These are phyloP conservation scores for Microbotryum silenes-acaulis DNA, from an alignment of 1,284 basidiomycete species.

Conservation along the genomic window DNA sequence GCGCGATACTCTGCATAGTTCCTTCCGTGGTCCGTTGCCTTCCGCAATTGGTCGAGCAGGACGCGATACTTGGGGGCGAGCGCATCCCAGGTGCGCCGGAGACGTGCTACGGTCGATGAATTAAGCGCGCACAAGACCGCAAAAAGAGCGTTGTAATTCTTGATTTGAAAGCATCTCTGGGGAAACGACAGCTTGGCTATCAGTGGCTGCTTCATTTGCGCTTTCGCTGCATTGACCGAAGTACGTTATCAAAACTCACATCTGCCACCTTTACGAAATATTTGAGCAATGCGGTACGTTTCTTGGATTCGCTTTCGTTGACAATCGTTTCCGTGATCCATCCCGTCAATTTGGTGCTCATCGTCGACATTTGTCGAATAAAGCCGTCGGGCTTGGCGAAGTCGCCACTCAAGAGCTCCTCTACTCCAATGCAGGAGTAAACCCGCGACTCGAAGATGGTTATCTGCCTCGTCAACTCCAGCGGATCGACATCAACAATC, in stretches of 20 bases:
- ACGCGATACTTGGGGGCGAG: conserved; percentile 74
- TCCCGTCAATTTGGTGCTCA: conserved; percentile 44
- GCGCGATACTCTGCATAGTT: conserved; percentile 91
- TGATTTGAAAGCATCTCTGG: conserved; percentile 39
- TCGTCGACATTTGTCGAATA: conserved; percentile 40
- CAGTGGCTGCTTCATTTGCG: neutral
- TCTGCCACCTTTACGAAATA: conserved; percentile 45
- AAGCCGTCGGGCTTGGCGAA: conserved; percentile 36
- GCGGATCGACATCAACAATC: conserved; percentile 79
- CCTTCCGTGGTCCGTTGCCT: conserved; percentile 76
- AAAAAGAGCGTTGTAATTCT: conserved; percentile 45
- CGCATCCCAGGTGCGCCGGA: conserved; percentile 51
- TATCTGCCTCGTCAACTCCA: conserved; percentile 53
- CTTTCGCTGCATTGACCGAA: neutral
- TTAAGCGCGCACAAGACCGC: conserved; percentile 44
- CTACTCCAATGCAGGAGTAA: conserved; percentile 40
- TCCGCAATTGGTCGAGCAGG: conserved; percentile 70
- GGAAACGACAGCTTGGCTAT: conserved; percentile 45
- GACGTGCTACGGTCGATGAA: conserved; percentile 40
- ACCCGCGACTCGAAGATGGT: conserved; percentile 40
- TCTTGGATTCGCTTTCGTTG: conserved; percentile 41
- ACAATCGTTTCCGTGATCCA: conserved; percentile 46
- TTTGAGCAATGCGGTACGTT: conserved; percentile 41
- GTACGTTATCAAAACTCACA: conserved; percentile 28
- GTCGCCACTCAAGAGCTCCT: conserved; percentile 42